Conservation (phyloP, 1,284 basidiomycete genomes). For the Cystobasidium slooffiae region DNA sequence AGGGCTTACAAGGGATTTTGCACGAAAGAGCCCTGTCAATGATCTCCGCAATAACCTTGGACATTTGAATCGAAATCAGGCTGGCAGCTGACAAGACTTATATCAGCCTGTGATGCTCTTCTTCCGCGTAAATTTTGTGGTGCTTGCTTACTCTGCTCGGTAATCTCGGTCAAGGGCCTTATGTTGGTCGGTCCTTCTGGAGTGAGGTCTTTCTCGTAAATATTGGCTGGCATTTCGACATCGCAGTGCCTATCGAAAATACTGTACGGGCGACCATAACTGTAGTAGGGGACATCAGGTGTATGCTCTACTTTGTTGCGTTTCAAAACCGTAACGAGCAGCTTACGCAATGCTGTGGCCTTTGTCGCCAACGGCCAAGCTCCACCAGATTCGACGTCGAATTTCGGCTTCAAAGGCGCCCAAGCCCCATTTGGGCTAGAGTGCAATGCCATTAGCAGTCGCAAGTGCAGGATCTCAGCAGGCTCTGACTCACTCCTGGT, state of each 20-base stretch:
- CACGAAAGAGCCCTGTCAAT: slow-evolving; percentile 35
- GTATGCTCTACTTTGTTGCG: not conserved
- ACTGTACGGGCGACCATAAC: slow-evolving; percentile 41
- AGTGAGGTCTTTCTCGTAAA: slow-evolving; percentile 39
- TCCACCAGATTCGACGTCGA: slow-evolving; percentile 37
- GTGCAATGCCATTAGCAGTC: not conserved
- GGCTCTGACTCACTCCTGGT: slow-evolving; percentile 13
- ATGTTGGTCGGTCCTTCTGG: slow-evolving; percentile 38
- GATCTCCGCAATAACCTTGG: slow-evolving; percentile 28
- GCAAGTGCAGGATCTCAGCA: not conserved
- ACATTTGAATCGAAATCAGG: slow-evolving; percentile 15
- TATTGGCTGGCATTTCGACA: slow-evolving; percentile 42
- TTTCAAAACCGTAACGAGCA: too few species aligned
- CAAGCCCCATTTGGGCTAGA: slow-evolving; percentile 35
- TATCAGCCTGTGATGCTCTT: not conserved
- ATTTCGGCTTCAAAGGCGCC: slow-evolving; percentile 38
- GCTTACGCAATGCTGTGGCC: slow-evolving; percentile 28
- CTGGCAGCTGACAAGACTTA: slow-evolving; percentile 4
- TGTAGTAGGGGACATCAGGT: not conserved
- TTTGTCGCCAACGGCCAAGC: slow-evolving; percentile 16
- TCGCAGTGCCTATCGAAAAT: slow-evolving; percentile 41
- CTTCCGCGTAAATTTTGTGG: not conserved
- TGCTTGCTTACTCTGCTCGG: slow-evolving; percentile 19
- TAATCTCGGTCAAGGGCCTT: slow-evolving; percentile 24
- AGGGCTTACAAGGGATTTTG: slow-evolving; percentile 25